phyloP scores from a whole-genome alignment of 768 basidiomycete species.

The Trametes cubensis region DNA sequence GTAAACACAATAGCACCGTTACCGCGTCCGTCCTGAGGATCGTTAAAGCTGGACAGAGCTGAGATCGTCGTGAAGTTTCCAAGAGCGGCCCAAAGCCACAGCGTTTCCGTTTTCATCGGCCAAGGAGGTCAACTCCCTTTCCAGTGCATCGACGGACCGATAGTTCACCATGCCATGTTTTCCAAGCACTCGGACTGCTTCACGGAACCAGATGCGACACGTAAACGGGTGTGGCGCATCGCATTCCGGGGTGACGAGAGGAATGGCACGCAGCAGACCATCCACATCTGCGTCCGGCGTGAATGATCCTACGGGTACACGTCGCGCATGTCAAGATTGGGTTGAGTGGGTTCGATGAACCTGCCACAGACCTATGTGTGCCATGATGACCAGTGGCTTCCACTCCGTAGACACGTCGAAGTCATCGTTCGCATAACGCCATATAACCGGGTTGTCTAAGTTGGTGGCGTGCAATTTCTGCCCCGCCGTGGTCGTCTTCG shows the following conservation, averaged over 20 bases:
- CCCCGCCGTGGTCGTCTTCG: not conserved
- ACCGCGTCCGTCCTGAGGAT: no score
- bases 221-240: conserved; percentile 4
- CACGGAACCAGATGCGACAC: conserved; percentile 7
- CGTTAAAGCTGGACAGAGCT: not conserved
- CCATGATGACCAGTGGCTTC: conserved; percentile 4
- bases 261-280: no score
- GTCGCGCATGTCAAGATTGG: no score
- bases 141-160: not conserved
- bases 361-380: not conserved
- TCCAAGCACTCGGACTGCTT: conserved; percentile 1
- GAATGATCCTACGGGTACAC: no score
- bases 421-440: conserved; percentile 6
- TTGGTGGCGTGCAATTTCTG: conserved; percentile 11
- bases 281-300: no score
- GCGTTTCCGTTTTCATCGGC: conserved; percentile 5
- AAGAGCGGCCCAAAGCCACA: conserved; percentile 5
- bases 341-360: no score
- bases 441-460: not conserved
- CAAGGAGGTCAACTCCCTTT: not conserved
- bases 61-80: conserved; percentile 1
- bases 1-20: no score
- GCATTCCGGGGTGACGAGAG: not conserved
- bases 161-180: not conserved
- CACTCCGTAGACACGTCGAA: conserved; percentile 6